Conservation (phyloP, 257 asterid species). For the Penstemon barbatus region DNA sequence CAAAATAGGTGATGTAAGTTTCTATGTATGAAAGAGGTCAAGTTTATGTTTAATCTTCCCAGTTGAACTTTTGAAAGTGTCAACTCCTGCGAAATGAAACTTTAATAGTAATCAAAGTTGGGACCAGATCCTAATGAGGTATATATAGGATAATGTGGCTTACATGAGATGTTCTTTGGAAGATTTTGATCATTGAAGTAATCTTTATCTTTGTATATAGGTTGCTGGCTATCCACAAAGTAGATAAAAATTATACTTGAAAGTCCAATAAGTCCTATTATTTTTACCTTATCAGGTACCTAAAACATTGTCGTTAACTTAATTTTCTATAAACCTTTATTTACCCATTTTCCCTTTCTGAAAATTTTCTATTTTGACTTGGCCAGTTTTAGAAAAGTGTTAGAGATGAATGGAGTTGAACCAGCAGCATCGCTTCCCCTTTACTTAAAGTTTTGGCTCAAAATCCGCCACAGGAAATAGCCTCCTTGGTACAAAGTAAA, state of each 20-base stretch:
- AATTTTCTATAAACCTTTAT: slow-evolving; percentile 11
- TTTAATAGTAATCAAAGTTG: slow-evolving; percentile 86
- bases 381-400: slow-evolving; percentile 92
- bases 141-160: too few species aligned
- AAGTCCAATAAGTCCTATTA: slow-evolving; percentile 96
- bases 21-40: slow-evolving; percentile 8
- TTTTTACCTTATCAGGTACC: slow-evolving; percentile 89
- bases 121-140: slow-evolving; percentile 45
- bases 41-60: not conserved
- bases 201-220: too few species aligned
- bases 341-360: not conserved
- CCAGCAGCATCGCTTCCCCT: slow-evolving; percentile 47
- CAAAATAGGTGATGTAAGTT: not conserved
- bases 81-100: slow-evolving; percentile 71
- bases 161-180: too few species aligned
- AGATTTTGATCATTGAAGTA: too few species aligned
- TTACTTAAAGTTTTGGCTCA: slow-evolving; percentile 64
- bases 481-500: slow-evolving; percentile 31
- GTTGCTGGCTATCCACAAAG: too few species aligned
- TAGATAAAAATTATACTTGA: slow-evolving; percentile 32
- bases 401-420: slow-evolving; percentile 66
- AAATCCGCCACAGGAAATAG: slow-evolving; percentile 44
- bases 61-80: slow-evolving; percentile 24
- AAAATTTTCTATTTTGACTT: slow-evolving; percentile 25
- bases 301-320: not conserved